Conservation (phyloP, 331 rosid genomes). For the Quercus phellos region DNA sequence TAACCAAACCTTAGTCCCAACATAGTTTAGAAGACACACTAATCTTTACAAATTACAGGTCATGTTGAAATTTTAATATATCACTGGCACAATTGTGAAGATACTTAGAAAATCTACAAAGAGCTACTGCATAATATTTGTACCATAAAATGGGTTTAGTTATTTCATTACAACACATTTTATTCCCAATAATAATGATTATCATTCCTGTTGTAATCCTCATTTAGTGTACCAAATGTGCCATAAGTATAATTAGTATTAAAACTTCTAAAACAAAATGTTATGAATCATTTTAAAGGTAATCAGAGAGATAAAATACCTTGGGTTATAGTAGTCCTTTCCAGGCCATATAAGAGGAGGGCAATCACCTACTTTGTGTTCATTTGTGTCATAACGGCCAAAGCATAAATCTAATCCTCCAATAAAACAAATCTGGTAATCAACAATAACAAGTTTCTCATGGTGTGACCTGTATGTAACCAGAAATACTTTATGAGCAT, state of each 20-base stretch:
- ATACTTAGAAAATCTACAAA: neutral
- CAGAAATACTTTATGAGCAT: slow-evolving; percentile 39
- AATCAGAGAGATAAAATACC: slow-evolving; percentile 32
- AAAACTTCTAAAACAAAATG: neutral
- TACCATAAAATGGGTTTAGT: neutral
- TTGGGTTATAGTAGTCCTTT: slow-evolving; percentile 95
- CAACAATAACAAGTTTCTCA: slow-evolving; percentile 96
- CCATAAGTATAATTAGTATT: neutral
- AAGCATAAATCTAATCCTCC: slow-evolving; percentile 99
- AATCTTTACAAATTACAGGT: too few species aligned
- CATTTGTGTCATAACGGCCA: slow-evolving; percentile 93
- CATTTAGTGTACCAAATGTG: too few species aligned
- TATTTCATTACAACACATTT: too few species aligned
- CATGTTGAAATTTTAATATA: neutral
- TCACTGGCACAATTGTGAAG: neutral
- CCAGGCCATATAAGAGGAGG: slow-evolving; percentile 89
- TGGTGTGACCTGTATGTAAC: slow-evolving; percentile 88
- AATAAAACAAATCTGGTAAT: slow-evolving; percentile 83
- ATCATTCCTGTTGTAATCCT: too few species aligned
- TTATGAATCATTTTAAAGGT: neutral
- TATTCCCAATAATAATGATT: too few species aligned
- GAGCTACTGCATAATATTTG: neutral
- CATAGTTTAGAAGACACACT: too few species aligned
- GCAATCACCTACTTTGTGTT: slow-evolving; percentile 83
- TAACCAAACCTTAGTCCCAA: too few species aligned